Evolutionary conservation across 331 rosid genomes (phyloP).

Genomic region (Quercus lobata): DNA sequence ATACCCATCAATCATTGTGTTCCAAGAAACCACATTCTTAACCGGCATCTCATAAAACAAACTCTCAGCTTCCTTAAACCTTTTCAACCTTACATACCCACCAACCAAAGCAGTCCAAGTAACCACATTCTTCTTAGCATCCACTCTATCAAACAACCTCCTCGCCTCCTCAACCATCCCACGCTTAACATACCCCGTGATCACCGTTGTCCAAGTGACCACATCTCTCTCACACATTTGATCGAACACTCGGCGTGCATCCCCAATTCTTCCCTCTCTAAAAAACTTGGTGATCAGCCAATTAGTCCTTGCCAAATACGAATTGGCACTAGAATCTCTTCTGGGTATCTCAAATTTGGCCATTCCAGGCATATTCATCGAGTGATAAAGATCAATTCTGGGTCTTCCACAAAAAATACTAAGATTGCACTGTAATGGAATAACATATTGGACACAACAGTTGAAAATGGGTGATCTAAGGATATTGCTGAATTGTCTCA

Average conservation of each 20-base stretch:
- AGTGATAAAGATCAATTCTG: slow-evolving; percentile 5
- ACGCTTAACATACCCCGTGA: slow-evolving; percentile 32
- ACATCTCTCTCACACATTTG: slow-evolving; percentile 42
- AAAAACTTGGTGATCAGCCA: slow-evolving; percentile 28
- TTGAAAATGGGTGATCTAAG: slow-evolving; percentile 5
- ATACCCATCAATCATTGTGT: slow-evolving; percentile 58
- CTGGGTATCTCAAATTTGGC: slow-evolving; percentile 9
- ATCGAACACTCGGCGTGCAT: slow-evolving; percentile 40
- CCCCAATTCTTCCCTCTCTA: slow-evolving; percentile 24
- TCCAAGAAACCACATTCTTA: slow-evolving; percentile 48
- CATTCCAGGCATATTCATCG: not conserved
- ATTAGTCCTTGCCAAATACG: slow-evolving; percentile 30
- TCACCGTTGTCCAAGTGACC: slow-evolving; percentile 42
- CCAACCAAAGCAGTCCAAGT: slow-evolving; percentile 52
- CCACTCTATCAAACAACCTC: slow-evolving; percentile 38
- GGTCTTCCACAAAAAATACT: not conserved
- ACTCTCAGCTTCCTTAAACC: slow-evolving; percentile 34
- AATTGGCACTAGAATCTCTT: slow-evolving; percentile 25
- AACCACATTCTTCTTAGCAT: slow-evolving; percentile 41
- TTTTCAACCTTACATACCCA: slow-evolving; percentile 31
- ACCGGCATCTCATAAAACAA: slow-evolving; percentile 46
- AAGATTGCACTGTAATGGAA: not conserved
- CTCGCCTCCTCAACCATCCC: slow-evolving; percentile 44
- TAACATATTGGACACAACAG: not conserved
- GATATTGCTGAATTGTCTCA: not conserved